Conservation (phyloP, 495 filamentous ascomycete species). For the Aspergillus bridgeri region DNA sequence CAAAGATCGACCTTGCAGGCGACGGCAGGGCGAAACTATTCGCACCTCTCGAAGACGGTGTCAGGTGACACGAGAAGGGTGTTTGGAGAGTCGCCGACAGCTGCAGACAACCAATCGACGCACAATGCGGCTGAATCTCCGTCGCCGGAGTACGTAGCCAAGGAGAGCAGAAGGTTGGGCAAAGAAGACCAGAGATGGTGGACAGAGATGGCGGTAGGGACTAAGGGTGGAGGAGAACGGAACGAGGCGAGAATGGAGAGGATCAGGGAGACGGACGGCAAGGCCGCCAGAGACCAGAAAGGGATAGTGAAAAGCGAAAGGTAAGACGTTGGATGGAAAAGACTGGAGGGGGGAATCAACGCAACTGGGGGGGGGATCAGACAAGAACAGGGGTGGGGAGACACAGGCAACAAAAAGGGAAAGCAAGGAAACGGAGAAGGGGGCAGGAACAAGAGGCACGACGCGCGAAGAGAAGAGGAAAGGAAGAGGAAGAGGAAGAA, state of each 20-base stretch:
- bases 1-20: background rate
- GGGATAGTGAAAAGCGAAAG: conserved; percentile 11
- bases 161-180: background rate
- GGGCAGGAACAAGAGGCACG: too few relatives aligned
- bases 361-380: background rate
- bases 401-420: conserved; percentile 9
- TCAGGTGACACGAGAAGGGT: background rate
- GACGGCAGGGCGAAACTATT: background rate
- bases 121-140: background rate
- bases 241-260: conserved; percentile 12
- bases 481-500: conserved; percentile 15
- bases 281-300: conserved; percentile 11
- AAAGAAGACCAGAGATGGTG: conserved; percentile 6
- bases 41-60: background rate
- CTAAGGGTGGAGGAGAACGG: conserved; percentile 10
- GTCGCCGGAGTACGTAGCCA: too few relatives aligned
- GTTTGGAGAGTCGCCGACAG: conserved; percentile 6
- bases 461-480: conserved; percentile 23
- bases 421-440: conserved; percentile 12
- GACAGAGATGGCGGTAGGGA: conserved; percentile 1
- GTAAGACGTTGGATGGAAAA: background rate
- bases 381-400: background rate
- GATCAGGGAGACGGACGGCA: conserved; percentile 6
- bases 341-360: background rate
- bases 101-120: conserved; percentile 2